Evolutionary conservation across 2,329 filamentous ascomycete species (phyloP), one percentile per base, ranked within the genome.

Genomic region (Neofusicoccum sp.): DNA sequence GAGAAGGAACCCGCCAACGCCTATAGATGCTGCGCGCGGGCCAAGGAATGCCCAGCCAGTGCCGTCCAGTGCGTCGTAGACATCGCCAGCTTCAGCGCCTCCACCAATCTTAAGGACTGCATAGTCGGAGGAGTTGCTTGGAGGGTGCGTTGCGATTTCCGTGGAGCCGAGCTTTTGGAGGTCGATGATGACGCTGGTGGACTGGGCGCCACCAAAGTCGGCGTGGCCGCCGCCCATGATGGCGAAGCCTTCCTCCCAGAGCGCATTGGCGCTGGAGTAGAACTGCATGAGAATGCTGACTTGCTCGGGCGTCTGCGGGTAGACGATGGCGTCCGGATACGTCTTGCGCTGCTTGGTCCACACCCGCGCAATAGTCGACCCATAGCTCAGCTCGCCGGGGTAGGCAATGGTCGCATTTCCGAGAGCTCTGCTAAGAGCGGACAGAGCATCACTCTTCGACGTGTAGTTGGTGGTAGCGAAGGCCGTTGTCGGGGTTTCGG

Each of bases 21-120:
- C 71, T 0, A 73, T 71, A 28, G 64, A 64, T 16, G 68, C 68
- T 7, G 67, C 66, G 11, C 71, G 66, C 4, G 69, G 70, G 14
- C 69, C 56, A n/a, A 59, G 56, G n/a, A 59, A 59, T 4, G 56
- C 56, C 56, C 56, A 59, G 14, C 56, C 56, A 6, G 56, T 59
- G 14, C 56, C 66, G n/a, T 67, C 64, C 9, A 63, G 60, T 34
- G 65, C 58, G 2, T 44, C 62, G 53, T 78, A 78, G 3, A 76
- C 75, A 28, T 75, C 65, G 14, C 62, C 62, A 70, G 74, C 78
- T 7, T 70, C 67, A 5, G 63, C 61, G 2, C 72, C 73, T 5
- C 70, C 66, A 5, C 62, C 65, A 5, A 59, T 49, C n/a, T 59
- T 59, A 5, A 59, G 43, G 9, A 59, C 24, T 2, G 56, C 56